Evolutionary conservation across 495 filamentous ascomycete genomes (phyloP).

Genomic region (Copromyces sp.): DNA sequence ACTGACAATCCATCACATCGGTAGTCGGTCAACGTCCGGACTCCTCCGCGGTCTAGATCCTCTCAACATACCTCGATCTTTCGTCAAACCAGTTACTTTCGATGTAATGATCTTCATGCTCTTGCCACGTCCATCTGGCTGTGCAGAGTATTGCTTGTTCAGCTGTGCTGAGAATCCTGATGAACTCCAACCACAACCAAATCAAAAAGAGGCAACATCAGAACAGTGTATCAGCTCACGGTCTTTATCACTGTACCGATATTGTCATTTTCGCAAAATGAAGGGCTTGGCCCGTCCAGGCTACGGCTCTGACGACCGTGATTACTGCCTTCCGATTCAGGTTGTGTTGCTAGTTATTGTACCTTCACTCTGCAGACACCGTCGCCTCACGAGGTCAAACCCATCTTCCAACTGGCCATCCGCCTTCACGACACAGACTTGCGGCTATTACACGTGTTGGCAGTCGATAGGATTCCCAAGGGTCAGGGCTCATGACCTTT

Average conservation of each 20-base stretch:
- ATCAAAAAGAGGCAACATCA: background rate
- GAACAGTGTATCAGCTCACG: background rate
- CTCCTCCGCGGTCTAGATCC: background rate
- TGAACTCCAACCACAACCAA: background rate
- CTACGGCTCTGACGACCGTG: background rate
- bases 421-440: background rate
- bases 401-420: background rate
- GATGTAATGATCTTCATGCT: background rate
- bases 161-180: background rate
- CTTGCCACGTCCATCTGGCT: background rate
- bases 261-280: background rate
- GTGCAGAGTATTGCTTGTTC: background rate
- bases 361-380: background rate
- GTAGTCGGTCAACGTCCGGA: background rate
- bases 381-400: background rate
- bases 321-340: background rate
- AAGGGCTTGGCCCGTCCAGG: background rate
- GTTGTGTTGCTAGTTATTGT: background rate
- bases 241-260: background rate
- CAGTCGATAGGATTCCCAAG: background rate
- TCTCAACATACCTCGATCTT: background rate
- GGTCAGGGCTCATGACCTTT: background rate
- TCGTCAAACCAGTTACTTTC: background rate
- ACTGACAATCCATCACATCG: background rate
- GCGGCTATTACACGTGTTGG: background rate